Base-by-base conservation (phyloP, 2,329 filamentous ascomycete genomes). In the Waltergamsia citrina region DNA sequence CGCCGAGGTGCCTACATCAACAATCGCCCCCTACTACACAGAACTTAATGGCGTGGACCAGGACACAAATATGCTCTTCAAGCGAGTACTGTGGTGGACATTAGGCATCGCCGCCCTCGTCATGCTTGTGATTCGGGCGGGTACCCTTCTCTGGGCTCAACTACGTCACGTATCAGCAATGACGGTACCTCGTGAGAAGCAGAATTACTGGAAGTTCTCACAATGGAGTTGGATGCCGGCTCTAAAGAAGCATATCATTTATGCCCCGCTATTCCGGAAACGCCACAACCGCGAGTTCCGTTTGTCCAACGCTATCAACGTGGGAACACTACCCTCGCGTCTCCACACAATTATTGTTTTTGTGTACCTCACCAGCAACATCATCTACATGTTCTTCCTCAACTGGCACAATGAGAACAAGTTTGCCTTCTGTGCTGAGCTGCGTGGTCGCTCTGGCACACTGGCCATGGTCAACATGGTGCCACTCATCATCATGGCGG, bases 401-500 rank as follows among this genome's bases (percentile, higher is more conserved):
- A 62, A 81, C 55, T 82, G 75, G 65, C 44, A 45, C n/a, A 61
- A 67, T 36, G 48, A 60, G 30, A 77, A 81, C 51, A 62, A 59
- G 35, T 80, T 65, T 49, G 70, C 79, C 3, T 67, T 93, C 19
- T 65, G 84, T 29, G 88, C 88, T 17, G 83, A 94, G 52, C 67
- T 95, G 28, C 81, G 92, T 47, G 88, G 88, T 24, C 78, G 92
- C 38, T 83, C 84, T 6, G 92, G 92, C 35, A 82, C 81, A 7
- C 70, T 98, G 42, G 79, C 88, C 5, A 69, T 87, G 9, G 73
- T 94, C 48, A 98, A 95, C 62, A 84, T 96, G 75, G 76, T 98
- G 21, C 88, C 92, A 5, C 76, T 95, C 20, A 72, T 96, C 48
- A 74, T 96, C 43, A 74, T 96, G 37, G 87, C 88, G 10, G 79